These are phyloP conservation scores for Lithospermum erythrorhizon DNA, from an alignment of 257 asterid genomes.

Conservation along the genomic window DNA sequence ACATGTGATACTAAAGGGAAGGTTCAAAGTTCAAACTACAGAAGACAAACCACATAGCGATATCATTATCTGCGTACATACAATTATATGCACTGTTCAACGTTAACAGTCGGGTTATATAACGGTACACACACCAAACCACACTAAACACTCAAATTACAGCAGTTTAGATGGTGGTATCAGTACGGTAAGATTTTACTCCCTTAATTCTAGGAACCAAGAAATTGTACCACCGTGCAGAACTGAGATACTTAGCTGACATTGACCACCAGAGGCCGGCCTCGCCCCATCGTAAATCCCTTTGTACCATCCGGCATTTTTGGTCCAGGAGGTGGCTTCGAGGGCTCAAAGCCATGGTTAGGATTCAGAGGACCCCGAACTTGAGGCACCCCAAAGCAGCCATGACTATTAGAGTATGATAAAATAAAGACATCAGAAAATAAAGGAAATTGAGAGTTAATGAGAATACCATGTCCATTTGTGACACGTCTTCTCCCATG, in stretches of 20 bases:
- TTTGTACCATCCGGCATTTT: slow-evolving; percentile 96
- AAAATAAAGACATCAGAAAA: neutral
- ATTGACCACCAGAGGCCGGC: slow-evolving; percentile 45
- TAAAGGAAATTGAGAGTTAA: neutral
- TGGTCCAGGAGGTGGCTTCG: slow-evolving; percentile 98
- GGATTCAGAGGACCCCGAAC: slow-evolving; percentile 49
- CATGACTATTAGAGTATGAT: neutral
- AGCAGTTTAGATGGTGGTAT: neutral
- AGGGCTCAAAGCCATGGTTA: slow-evolving; percentile 43
- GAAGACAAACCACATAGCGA: too few relatives aligned
- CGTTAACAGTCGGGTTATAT: too few relatives aligned
- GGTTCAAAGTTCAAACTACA: too few relatives aligned
- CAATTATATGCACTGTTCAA: neutral
- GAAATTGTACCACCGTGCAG: slow-evolving; percentile 11
- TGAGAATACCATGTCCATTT: slow-evolving; percentile 57
- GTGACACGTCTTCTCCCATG: slow-evolving; percentile 72
- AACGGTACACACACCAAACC: neutral
- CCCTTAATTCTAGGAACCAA: slow-evolving; percentile 6
- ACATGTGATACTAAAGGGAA: too few relatives aligned
- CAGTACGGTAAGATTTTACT: neutral
- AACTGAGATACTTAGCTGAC: slow-evolving; percentile 7
- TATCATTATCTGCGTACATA: neutral
- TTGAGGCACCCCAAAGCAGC: slow-evolving; percentile 10
- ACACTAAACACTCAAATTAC: neutral
- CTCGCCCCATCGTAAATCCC: slow-evolving; percentile 84